These are phyloP conservation scores for Candida tetrigidarum DNA, from an alignment of 1,139 yeast genomes.

Conservation along the genomic window DNA sequence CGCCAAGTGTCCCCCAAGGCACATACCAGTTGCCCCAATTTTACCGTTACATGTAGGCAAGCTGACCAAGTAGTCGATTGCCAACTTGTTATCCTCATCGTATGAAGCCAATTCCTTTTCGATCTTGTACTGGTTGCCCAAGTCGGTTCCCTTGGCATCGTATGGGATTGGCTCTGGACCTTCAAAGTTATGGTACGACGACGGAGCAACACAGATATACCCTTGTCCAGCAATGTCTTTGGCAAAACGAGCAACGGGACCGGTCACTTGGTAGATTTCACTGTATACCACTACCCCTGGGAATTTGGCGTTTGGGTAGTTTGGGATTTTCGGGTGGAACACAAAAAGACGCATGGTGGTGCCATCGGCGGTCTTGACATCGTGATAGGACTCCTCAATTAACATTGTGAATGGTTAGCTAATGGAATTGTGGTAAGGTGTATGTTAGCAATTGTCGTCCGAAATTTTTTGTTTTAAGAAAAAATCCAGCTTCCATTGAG, in stretches of 20 bases:
- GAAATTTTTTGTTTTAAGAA: too few species aligned
- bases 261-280: conserved; percentile 82
- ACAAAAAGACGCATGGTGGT: conserved; percentile 70
- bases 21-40: conserved; percentile 86
- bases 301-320: conserved; percentile 74
- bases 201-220: conserved; percentile 76
- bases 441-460: too few species aligned
- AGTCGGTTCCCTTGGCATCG: conserved; percentile 75
- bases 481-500: too few species aligned
- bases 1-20: conserved; percentile 85
- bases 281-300: conserved; percentile 76
- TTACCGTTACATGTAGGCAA: conserved; percentile 72
- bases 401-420: too few species aligned
- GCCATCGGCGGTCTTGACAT: conserved; percentile 66
- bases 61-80: conserved; percentile 62
- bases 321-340: conserved; percentile 70
- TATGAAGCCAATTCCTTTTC: conserved; percentile 71
- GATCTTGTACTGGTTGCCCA: conserved; percentile 70
- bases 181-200: conserved; percentile 76
- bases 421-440: too few species aligned
- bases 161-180: conserved; percentile 68
- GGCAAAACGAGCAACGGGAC: conserved; percentile 79
- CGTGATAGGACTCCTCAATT: conserved; percentile 67
- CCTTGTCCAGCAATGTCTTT: conserved; percentile 82
- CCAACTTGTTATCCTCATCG: conserved; percentile 72